Base-by-base conservation (phyloP, 2,329 filamentous ascomycete species). In the Cladophialophora psammophila region DNA sequence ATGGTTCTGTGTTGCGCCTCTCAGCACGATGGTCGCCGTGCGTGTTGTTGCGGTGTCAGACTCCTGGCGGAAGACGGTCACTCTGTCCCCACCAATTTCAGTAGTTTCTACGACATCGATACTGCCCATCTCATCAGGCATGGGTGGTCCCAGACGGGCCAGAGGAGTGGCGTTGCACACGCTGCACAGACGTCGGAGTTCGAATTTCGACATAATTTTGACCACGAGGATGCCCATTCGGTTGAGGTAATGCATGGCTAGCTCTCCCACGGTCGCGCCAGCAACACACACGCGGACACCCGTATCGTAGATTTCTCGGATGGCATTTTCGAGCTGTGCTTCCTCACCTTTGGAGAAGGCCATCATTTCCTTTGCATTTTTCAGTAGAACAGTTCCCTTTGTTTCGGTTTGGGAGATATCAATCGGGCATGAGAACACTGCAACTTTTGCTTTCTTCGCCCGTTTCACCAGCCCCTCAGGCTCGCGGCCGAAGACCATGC, bases 111-210 rank as follows among this genome's bases (percentile, higher is more conserved):
- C 95, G 65, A 99, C 81, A 78, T 99, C 95, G 71, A 99, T 89
- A 74, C 82, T 91, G 72, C 95, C 95, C 94, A 97, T 98, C 85
- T 99, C 95, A 74, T 99, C 95, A n/a, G 96, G 95, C 95, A 99
- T 99, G 53, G 95, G 95, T 15, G 96, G 95, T 71, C 95, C 95
- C 56, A 99, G 86, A 75, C 95, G 91, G 61, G 96, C 96, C 69
- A 99, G 87, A n/a, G 95, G 95, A 13, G 95, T 97, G 64, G 95
- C 95, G 70, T 94, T 94, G 60, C 98, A 94, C 31, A 99, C 95
- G 70, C 95, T 91, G 86, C 96, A 99, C 75, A 98, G 85, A 76
- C 95, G 88, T 74, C 95, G 90, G 68, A 99, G 88, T 82, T 99
- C 95, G 76, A 98, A 99, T 82, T 99, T 99, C 83, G 93, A 97